Evolutionary conservation across 2,329 filamentous ascomycete species (phyloP), one percentile per base, ranked within the genome.

Genomic region (Cryphonectria naterciae): DNA sequence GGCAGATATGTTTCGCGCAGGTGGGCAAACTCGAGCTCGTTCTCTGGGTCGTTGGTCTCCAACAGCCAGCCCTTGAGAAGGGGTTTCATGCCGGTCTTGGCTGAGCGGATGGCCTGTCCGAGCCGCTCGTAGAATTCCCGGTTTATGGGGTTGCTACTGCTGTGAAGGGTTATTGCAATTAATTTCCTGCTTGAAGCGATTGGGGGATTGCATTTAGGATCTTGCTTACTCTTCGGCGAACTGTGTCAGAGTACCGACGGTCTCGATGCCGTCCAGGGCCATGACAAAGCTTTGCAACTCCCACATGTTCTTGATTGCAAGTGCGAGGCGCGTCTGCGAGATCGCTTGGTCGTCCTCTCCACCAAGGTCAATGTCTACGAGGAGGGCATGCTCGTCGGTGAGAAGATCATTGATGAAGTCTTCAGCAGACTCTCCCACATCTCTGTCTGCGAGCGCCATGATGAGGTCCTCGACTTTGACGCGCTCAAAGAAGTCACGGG

Each of bases 1-100:
- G 96, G 95, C 3, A 99, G 85, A 80, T 97, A 98, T 0, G 89
- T 88, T 68, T 89, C 87, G 74, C 94, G 90, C 67, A 98, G 88
- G 35, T 85, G 82, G 64, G 82, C 81, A 64, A 94, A 86, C 68
- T 93, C 89, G 22, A 94, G 86, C 68, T 93, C 89, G 22, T 84
- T 79, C 71, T 88, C 86, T 76, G 91, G 92, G 78, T 66, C 61
- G 37, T 85, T 82, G 19, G 83, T 83, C 25, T 83, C 79, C 68
- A 86, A 77, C 25, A 94, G 84, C 90, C 91, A 94, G 52, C 87
- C 85, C 70, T 85, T 85, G 32, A 93, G 81, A n/a, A 94, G 79
- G 1, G 88, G 87, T 67, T 86, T 83, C 80, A 93, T 87, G 65
- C 82, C 84, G 11, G 83, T 85, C 76, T 87, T 89, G 68, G 89